Evolutionary conservation across 441 rosid genomes (phyloP).

Genomic region (Pelargonium exstipulatum): DNA sequence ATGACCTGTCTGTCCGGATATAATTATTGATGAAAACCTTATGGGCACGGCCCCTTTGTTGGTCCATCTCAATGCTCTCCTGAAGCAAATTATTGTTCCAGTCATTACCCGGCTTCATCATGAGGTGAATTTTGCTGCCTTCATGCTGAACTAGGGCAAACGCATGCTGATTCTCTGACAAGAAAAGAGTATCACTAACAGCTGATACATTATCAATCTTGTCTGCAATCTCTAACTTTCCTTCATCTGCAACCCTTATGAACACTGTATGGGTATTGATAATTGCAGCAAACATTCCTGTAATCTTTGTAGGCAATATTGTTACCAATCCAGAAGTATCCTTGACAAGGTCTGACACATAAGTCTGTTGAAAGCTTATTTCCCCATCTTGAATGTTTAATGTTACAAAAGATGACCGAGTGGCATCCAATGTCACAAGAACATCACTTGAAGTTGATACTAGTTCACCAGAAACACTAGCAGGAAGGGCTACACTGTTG

Average conservation of each 20-base stretch:
- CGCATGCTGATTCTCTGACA: slow-evolving; percentile 61
- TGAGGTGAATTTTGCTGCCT: slow-evolving; percentile 52
- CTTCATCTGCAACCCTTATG: slow-evolving; percentile 47
- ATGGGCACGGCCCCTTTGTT: slow-evolving; percentile 68
- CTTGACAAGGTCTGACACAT: slow-evolving; percentile 50
- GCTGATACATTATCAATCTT: slow-evolving; percentile 50
- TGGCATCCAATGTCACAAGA: slow-evolving; percentile 66
- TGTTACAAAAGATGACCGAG: slow-evolving; percentile 49
- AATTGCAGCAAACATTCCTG: slow-evolving; percentile 56
- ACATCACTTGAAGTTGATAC: slow-evolving; percentile 57
- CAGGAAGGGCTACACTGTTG: slow-evolving; percentile 50
- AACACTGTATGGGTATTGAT: slow-evolving; percentile 35
- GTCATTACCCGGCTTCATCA: slow-evolving; percentile 58
- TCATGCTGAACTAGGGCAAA: slow-evolving; percentile 69
- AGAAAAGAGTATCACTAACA: slow-evolving; percentile 67
- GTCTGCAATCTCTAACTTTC: slow-evolving; percentile 65
- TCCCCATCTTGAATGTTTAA: slow-evolving; percentile 50
- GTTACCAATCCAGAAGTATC: slow-evolving; percentile 42
- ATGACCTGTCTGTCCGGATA: slow-evolving; percentile 74
- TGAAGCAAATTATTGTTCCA: slow-evolving; percentile 64
- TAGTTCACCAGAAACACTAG: slow-evolving; percentile 58
- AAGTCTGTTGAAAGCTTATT: slow-evolving; percentile 51
- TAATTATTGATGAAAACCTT: slow-evolving; percentile 91
- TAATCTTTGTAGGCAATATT: slow-evolving; percentile 52
- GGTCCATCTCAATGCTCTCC: slow-evolving; percentile 70